Percentiles rank a stretch among this genome's conserved stretches.
Evolutionary conservation across 2,329 filamentous ascomycete species (phyloP).

Genomic region (Phaeophleospora eucalypticola): DNA sequence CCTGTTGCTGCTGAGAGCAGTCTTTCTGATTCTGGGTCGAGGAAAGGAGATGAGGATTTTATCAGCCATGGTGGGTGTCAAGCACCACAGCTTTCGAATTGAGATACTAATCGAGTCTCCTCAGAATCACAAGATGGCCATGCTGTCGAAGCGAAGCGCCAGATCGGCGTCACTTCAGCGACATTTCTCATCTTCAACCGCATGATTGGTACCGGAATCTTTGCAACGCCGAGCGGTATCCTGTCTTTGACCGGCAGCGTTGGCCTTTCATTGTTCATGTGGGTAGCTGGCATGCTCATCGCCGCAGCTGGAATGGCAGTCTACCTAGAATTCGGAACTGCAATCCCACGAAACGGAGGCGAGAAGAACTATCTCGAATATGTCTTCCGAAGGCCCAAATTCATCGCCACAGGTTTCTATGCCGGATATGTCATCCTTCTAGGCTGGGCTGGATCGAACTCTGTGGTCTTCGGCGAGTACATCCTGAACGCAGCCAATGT

Average conservation of each 20-base stretch:
- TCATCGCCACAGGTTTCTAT: constrained; percentile 59
- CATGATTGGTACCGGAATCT: constrained; percentile 30
- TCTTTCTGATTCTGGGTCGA: neutral
- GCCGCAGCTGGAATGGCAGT: constrained; percentile 60
- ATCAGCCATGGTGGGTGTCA: neutral
- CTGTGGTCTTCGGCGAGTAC: constrained; percentile 67
- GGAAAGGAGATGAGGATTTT: constrained; percentile 1
- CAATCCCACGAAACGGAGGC: constrained; percentile 60
- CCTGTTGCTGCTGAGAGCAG: constrained; percentile 3
- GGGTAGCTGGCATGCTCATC: constrained; percentile 40
- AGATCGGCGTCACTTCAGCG: constrained; percentile 55
- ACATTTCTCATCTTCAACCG: constrained; percentile 43
- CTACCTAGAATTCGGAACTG: constrained; percentile 63
- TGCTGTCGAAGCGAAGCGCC: constrained; percentile 24
- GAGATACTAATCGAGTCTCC: too few species aligned
- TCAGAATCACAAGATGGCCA: constrained; percentile 3
- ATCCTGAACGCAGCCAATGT: constrained; percentile 62
- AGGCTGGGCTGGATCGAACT: constrained; percentile 63
- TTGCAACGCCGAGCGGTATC: constrained; percentile 24
- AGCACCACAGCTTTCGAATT: too few species aligned
- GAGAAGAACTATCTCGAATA: constrained; percentile 51
- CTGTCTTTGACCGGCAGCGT: constrained; percentile 25
- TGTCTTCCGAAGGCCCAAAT: constrained; percentile 51
- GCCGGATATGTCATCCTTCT: constrained; percentile 59
- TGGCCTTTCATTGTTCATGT: constrained; percentile 37